Evolutionary conservation across 164 flowering plant genomes (phyloP), one percentile per base, ranked within the genome.

Genomic region (Dillenia suffruticosa): DNA sequence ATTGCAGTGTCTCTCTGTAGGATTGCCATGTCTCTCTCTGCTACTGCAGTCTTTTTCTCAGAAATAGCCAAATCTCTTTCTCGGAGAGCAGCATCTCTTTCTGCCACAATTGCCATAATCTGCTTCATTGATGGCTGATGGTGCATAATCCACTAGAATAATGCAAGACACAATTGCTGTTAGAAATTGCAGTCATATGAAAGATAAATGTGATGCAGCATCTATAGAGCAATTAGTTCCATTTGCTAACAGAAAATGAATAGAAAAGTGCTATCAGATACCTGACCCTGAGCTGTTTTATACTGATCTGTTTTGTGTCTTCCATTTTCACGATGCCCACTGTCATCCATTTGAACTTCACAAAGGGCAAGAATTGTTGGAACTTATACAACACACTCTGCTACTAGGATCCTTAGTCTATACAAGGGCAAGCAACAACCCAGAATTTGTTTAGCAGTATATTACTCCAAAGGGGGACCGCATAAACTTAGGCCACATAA

Each of bases 271-370:
- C 22, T 49, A 62, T 8, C 46, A 32, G 15, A n/a, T 84, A 87
- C 94, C 94, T 88, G 97, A 54, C 77, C 57, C 70, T 90, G 92
- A 63, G 83, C 72, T n/a, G 82, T 57, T 75, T 78, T 83, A 67
- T 81, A 86, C 57, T 77, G 86, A 46, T 88, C 89, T 49, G 79
- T 71, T 70, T 81, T 87, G 64, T 80, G 90, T 60, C 96, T 79
- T 63, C 94, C 98, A 81, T 90, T 88, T 70, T 88, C 98, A 63
- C 88, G 91, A 76, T 90, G 98, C 63, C 84, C 92, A 56, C 82
- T 69, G 45, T 86, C 90, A 63, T 85, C 98, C 98, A 92, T 92
- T 24, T 43, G 72, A 54, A 57, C 55, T 46, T 66, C 48, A 55
- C 8, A 9, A 8, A 12, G 19, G 44, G 44, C 61, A 57, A 46